A percentile compares a stretch with the other conserved stretches of the same genome.
These are phyloP conservation scores for Misopates orontium DNA, from an alignment of 257 asterid genomes.

Conservation along the genomic window DNA sequence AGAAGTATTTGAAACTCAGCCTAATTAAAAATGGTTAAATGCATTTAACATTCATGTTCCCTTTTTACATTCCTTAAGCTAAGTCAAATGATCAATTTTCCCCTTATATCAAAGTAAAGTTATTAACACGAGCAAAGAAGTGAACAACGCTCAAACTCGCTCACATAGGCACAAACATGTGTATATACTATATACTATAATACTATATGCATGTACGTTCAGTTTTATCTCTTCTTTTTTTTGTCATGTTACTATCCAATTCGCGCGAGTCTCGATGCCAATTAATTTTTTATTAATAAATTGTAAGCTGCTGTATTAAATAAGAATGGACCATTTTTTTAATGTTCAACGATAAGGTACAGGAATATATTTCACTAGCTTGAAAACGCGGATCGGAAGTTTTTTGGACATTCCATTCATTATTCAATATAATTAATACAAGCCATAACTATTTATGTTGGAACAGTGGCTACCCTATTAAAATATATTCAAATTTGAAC, in stretches of 20 bases:
- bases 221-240: neutral
- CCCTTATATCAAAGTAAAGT: no score
- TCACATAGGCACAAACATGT: no score
- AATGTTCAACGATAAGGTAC: neutral
- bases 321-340: conserved; percentile 15
- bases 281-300: neutral
- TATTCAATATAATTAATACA: conserved; percentile 2
- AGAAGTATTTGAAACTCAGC: no score
- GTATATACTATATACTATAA: no score
- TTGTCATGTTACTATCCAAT: neutral
- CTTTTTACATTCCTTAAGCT: neutral
- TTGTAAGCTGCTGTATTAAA: no score
- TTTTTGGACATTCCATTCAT: neutral
- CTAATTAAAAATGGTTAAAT: no score
- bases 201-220: no score
- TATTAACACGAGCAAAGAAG: no score
- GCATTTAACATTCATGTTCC: no score
- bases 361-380: neutral
- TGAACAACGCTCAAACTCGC: no score
- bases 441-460: conserved; percentile 7
- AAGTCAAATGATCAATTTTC: neutral
- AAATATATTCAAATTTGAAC: conserved; percentile 5
- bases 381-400: neutral
- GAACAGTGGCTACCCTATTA: neutral
- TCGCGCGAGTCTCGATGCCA: conserved; percentile 9